Base-by-base conservation (phyloP, 768 basidiomycete genomes). In the Podaxis pistillaris region DNA sequence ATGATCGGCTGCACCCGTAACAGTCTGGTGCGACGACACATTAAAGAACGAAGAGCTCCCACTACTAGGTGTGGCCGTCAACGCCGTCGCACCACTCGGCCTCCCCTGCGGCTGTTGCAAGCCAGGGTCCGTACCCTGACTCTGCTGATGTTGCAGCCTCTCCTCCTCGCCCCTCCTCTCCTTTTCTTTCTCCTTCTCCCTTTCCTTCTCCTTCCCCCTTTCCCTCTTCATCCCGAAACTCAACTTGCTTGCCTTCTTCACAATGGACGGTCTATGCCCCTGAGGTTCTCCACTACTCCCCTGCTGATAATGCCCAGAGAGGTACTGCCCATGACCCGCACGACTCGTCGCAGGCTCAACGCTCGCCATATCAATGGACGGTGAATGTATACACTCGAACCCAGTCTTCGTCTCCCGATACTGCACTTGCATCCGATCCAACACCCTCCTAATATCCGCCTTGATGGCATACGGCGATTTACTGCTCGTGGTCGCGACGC, bases 341-440 rank as follows among this genome's bases (percentile, higher is more conserved):
- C 68, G 67, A 50, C 58, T 62, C 3, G 72, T 65, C 9, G 77
- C 66, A 0, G 67, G 66, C 9, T 86, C 83, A 12, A 96, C 81
- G 13, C 93, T 90, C 3, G 90, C 82, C 9, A 98, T 76, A 71
- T 97, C 95, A 73, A 98, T 98, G 30, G 93, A 95, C 0, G 96
- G 96, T 33, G 92, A 75, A 72, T 99, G 94, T 24, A 96, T 91
- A 76, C 97, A 99, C 73, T 99, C 96, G 72, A 94, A 98, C 2
- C 96, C 97, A 62, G 86, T 81, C 75, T 89, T 92, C 67, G 86
- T 94, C 73, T 94, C 91, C 44, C 94, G 85, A 72, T 97, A 94
- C 73, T 94, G 93, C 36, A 99, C 91, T 65, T 96, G 94, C 87
- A 98, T 94, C 52, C 96, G 86, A 69, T 96, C 93, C 41, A 98